These are phyloP conservation scores for Xylaria sp. DNA, from an alignment of 2,329 filamentous ascomycete genomes.

Conservation along the genomic window DNA sequence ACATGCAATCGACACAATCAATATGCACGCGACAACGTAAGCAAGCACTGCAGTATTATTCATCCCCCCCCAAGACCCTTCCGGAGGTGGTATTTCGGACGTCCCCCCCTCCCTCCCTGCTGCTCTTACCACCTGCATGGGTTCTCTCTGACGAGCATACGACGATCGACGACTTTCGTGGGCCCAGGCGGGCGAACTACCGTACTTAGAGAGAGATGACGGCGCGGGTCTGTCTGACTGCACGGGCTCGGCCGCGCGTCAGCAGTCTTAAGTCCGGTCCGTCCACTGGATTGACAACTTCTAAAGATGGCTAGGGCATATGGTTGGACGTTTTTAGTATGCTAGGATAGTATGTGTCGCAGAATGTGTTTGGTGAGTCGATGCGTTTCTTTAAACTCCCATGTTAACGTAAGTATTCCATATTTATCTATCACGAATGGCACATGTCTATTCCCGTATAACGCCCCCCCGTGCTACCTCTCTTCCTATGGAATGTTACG, in stretches of 20 bases:
- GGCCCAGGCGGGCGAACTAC: conserved; percentile 1
- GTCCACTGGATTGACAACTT: not conserved
- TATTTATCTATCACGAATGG: conserved; percentile 10
- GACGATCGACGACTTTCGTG: not conserved
- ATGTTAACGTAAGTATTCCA: conserved; percentile 27
- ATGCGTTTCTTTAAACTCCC: not conserved
- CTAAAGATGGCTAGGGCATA: not conserved
- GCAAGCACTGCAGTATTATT: not conserved
- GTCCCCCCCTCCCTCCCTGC: not conserved
- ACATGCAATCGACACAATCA: not conserved
- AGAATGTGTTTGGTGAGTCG: conserved; percentile 6
- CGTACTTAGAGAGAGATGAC: not conserved
- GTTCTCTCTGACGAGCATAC: conserved; percentile 6
- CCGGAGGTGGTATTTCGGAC: not conserved
- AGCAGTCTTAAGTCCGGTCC: conserved; percentile 16
- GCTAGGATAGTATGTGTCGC: not conserved
- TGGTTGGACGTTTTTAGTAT: not conserved
- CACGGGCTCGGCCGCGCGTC: conserved; percentile 21
- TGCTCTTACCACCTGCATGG: conserved; percentile 10
- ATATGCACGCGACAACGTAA: not conserved
- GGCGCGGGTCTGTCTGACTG: conserved; percentile 12
- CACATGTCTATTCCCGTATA: not conserved
- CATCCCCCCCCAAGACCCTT: not conserved
- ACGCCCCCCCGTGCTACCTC: not conserved
- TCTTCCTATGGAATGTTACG: not conserved